These are phyloP conservation scores for Calonectria ilicicola DNA, from an alignment of 2,329 filamentous ascomycete genomes.

Conservation along the genomic window DNA sequence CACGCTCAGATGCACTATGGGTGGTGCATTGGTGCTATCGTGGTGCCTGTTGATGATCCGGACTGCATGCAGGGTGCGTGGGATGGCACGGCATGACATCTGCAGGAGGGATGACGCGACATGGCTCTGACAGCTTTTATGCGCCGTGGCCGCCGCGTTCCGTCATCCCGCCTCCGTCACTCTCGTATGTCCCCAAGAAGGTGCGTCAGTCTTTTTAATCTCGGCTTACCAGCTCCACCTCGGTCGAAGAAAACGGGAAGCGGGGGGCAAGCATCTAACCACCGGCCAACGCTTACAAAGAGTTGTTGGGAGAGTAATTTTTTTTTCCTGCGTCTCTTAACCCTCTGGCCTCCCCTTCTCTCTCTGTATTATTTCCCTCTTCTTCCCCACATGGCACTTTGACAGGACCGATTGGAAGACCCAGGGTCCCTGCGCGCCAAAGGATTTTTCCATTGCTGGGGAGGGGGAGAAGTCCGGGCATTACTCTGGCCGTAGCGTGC, in stretches of 20 bases:
- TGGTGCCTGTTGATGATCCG: slow-evolving; percentile 5
- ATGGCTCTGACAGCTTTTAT: not conserved
- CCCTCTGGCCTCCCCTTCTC: not conserved
- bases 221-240: slow-evolving; percentile 8
- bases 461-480: not conserved
- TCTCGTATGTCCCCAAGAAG: slow-evolving; percentile 3
- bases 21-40: not conserved
- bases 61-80: slow-evolving; percentile 3
- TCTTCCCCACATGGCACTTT: not conserved
- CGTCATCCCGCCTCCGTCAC: not conserved
- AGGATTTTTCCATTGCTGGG: slow-evolving; percentile 1
- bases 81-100: not conserved
- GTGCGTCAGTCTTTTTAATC: not conserved
- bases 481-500: not conserved
- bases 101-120: slow-evolving; percentile 9
- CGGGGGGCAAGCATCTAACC: not conserved
- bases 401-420: slow-evolving; percentile 4
- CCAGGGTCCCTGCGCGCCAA: not conserved
- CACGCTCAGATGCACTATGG: not conserved
- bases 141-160: not conserved
- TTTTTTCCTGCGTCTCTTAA: not conserved
- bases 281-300: not conserved
- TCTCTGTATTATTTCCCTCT: not conserved
- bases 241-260: not conserved
- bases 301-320: slow-evolving; percentile 5